These are phyloP conservation scores for Lumnitzera racemosa DNA, from an alignment of 345 rosid species.

Conservation along the genomic window DNA sequence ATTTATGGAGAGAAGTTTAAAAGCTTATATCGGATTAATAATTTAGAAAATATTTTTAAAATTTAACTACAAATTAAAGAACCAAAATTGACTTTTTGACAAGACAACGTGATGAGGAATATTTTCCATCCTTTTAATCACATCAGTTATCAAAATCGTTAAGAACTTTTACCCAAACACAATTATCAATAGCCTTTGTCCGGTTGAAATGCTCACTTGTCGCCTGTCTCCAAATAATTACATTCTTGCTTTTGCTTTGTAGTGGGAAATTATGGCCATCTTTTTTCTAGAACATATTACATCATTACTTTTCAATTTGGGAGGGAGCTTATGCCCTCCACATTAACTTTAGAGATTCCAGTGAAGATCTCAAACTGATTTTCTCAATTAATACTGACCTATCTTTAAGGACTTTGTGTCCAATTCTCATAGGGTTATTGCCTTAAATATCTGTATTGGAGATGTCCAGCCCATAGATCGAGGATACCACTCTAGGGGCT, in stretches of 20 bases:
- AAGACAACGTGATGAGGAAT: slow-evolving; percentile 8
- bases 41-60: not conserved
- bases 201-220: slow-evolving; percentile 6
- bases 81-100: not conserved
- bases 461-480: too few relatives aligned
- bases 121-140: slow-evolving; percentile 2
- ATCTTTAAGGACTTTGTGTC: not conserved
- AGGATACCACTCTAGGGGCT: too few relatives aligned
- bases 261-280: slow-evolving; percentile 5
- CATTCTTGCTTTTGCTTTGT: slow-evolving; percentile 1
- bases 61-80: not conserved
- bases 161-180: not conserved
- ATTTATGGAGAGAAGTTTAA: too few relatives aligned
- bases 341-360: not conserved
- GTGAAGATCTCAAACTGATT: not conserved
- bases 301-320: slow-evolving; percentile 1
- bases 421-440: too few relatives aligned
- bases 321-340: not conserved
- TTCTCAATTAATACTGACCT: not conserved
- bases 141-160: slow-evolving; percentile 2
- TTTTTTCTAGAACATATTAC: not conserved
- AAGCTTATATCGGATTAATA: too few relatives aligned
- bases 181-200: not conserved
- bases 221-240: slow-evolving; percentile 1
- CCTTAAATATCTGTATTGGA: too few relatives aligned